phyloP scores from a whole-genome alignment of 208 protist species.

The Leishmania turanica region DNA sequence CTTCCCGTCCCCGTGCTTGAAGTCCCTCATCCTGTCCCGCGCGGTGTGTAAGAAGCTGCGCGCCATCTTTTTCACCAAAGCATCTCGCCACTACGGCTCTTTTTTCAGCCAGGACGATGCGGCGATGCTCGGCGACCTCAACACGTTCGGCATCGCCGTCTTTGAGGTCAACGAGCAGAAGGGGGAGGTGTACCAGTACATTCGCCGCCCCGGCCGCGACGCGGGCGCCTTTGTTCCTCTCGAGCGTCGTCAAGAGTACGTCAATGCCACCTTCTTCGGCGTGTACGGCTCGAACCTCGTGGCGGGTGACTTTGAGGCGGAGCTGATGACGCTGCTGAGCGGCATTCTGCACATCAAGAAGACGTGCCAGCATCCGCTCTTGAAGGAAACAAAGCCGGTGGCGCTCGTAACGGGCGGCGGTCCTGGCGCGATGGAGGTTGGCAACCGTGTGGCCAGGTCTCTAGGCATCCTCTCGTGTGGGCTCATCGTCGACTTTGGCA shows the following conservation, averaged over 20 bases:
- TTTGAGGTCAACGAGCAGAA: constrained; percentile 85
- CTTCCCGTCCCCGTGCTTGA: constrained; percentile 92
- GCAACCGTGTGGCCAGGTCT: constrained; percentile 91
- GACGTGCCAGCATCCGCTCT: constrained; percentile 64
- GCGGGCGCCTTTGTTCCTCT: constrained; percentile 87
- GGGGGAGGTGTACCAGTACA: constrained; percentile 88
- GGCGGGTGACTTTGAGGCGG: constrained; percentile 91
- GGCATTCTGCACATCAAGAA: constrained; percentile 80
- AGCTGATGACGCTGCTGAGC: constrained; percentile 84
- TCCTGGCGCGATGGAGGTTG: constrained; percentile 94
- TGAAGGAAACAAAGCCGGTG: constrained; percentile 79
- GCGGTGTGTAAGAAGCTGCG: constrained; percentile 80
- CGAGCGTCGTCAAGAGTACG: constrained; percentile 85
- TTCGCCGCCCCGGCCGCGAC: constrained; percentile 78
- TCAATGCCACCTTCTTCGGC: constrained; percentile 90
- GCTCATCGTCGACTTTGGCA: constrained; percentile 92
- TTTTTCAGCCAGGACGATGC: constrained; percentile 94
- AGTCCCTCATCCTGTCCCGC: constrained; percentile 89
- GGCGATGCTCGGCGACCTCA: constrained; percentile 85
- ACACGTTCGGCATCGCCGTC: constrained; percentile 88
- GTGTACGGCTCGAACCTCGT: constrained; percentile 94
- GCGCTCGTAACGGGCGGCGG: constrained; percentile 93
- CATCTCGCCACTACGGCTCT: constrained; percentile 74
- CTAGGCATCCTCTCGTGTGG: constrained; percentile 92
- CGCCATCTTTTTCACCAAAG: constrained; percentile 85